Conservation (phyloP, 768 basidiomycete genomes). For the Hypholoma sublateritium region DNA sequence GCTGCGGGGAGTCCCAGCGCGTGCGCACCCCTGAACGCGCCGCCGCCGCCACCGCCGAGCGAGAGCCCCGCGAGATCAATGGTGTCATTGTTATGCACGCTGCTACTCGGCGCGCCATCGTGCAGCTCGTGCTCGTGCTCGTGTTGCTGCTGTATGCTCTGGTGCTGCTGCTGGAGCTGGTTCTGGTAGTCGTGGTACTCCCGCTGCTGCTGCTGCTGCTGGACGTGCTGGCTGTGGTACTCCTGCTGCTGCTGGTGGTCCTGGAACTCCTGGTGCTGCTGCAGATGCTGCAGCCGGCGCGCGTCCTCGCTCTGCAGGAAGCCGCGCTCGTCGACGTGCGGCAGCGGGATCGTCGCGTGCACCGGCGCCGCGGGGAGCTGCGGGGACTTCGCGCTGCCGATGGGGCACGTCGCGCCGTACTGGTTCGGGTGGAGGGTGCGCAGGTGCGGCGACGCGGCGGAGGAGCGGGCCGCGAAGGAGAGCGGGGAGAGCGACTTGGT, state of each 20-base stretch:
- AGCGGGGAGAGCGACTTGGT: constrained; percentile 17
- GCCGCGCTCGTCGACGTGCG: constrained; percentile 22
- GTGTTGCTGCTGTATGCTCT: constrained; percentile 12
- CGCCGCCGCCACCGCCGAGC: constrained; percentile 2
- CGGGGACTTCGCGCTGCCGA: constrained; percentile 4
- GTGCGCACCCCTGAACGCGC: constrained; percentile 1
- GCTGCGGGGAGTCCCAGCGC: constrained; percentile 13
- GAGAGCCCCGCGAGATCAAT: constrained; percentile 17
- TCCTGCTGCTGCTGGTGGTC: no score
- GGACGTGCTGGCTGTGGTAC: no score
- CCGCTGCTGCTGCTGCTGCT: neutral
- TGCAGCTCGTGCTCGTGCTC: constrained; percentile 1
- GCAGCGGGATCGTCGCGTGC: constrained; percentile 32
- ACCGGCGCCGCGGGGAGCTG: constrained; percentile 29
- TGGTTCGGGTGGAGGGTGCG: constrained; percentile 6
- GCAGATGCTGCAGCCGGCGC: constrained; percentile 9
- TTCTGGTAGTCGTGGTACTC: neutral
- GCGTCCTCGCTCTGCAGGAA: constrained; percentile 13
- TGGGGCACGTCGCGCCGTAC: neutral
- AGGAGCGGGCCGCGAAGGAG: constrained; percentile 10
- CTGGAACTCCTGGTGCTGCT: constrained; percentile 3
- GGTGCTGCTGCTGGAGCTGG: neutral
- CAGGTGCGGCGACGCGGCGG: constrained; percentile 3
- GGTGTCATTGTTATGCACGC: constrained; percentile 3
- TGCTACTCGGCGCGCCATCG: neutral